Percentiles rank a stretch among this genome's conserved stretches.
These are phyloP conservation scores for Penicillium odoratum DNA, from an alignment of 495 filamentous ascomycete genomes.

Conservation along the genomic window DNA sequence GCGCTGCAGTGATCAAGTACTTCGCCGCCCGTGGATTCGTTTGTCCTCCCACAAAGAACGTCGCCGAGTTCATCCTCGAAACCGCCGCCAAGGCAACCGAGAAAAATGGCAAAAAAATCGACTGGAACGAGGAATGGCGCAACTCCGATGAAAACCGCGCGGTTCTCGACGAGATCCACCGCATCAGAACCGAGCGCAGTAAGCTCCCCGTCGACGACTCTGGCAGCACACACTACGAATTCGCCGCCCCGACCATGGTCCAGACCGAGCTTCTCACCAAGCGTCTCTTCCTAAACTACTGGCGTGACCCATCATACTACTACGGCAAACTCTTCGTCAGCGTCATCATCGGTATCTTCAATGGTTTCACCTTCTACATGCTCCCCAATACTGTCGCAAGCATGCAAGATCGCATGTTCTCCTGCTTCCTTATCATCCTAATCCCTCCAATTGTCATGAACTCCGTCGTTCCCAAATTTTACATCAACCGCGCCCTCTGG, in stretches of 20 bases:
- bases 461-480: conserved; percentile 82
- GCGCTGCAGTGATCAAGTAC: conserved; percentile 61
- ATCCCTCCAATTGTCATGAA: conserved; percentile 75
- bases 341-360: conserved; percentile 69
- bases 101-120: conserved; percentile 51
- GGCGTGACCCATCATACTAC: conserved; percentile 70
- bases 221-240: conserved; percentile 51
- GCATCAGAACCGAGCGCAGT: conserved; percentile 56
- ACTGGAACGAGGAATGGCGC: conserved; percentile 75
- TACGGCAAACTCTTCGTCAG: conserved; percentile 73
- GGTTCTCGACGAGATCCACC: conserved; percentile 60
- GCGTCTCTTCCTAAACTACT: conserved; percentile 68
- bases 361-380: conserved; percentile 85
- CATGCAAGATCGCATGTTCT: conserved; percentile 83
- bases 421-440: conserved; percentile 69
- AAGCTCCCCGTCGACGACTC: conserved; percentile 42
- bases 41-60: conserved; percentile 66
- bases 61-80: conserved; percentile 85
- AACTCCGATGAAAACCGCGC: conserved; percentile 55
- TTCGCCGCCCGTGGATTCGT: conserved; percentile 61
- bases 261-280: conserved; percentile 63
- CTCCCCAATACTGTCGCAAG: conserved; percentile 65
- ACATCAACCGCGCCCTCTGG: conserved; percentile 72
- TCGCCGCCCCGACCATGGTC: conserved; percentile 59
- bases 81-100: conserved; percentile 63